Evolutionary conservation across 345 rosid species (phyloP), one percentile per base, ranked within the genome.

Genomic region (Toxicodendron radicans): DNA sequence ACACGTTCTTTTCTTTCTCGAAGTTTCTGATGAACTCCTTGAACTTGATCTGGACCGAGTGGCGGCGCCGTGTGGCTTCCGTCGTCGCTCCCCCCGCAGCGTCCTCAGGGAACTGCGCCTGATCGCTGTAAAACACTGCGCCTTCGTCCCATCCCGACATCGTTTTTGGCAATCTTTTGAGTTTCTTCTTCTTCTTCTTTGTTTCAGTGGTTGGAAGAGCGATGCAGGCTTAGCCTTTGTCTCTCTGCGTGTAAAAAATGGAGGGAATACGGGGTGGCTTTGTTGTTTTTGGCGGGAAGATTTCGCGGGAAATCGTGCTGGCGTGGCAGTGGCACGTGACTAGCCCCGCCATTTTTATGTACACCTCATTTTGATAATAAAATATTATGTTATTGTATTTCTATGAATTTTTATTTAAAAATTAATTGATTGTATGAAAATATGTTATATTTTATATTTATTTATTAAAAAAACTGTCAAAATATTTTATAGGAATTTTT

Each of bases 61-160:
- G 97, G 58, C 92, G 95, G 45, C 96, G 74, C 21, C 48, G 58
- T 18, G 48, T 70, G 20, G 16, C 43, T 73, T 35, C 79, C 38
- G 64, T 85, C 51, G 84, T 83, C 18, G 72, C 83, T 49, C 76
- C 84, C 27, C 76, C 84, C 33, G 83, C 78, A 52, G 82, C 94
- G 27, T 83, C 71, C 49, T 91, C 92, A 20, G 93, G 97, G 73
- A 91, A 94, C 77, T 90, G 96, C 18, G 97, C 93, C 84, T 91
- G 97, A 80, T 91, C 93, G 82, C 98, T 95, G 91, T 83, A 95
- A 87, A 88, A 88, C 23, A 95, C 92, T 11, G 89, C 91, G 52
- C 97, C 98, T 78, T 88, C 97, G 72, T 94, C 95, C 97, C 97
- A 88, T 12, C 96, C 98, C 2, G 97, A 94, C 98, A 94, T 93